Conservation (phyloP, 169 alveolate species). For the Neospora caninum region DNA sequence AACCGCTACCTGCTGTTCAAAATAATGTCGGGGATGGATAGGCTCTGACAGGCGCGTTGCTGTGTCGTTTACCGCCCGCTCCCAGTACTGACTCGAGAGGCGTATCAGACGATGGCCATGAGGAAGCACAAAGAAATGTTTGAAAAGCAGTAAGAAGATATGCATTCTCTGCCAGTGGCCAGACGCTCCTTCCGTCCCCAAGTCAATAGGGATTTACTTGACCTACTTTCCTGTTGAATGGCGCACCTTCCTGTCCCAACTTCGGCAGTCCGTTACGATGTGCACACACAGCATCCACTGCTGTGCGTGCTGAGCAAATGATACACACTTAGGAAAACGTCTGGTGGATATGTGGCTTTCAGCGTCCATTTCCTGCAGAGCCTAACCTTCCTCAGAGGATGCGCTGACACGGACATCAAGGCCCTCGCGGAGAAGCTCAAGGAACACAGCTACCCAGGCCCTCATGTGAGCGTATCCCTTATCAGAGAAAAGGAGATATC, state of each 20-base stretch:
- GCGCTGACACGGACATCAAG: conserved; percentile 42
- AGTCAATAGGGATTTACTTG: not conserved
- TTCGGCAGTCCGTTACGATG: too few relatives aligned
- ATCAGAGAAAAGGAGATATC: not conserved
- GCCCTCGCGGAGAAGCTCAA: conserved; percentile 45
- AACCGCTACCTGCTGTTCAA: too few relatives aligned
- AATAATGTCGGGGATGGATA: too few relatives aligned
- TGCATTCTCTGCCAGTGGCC: not conserved
- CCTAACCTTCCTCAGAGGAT: conserved; percentile 45
- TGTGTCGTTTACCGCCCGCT: too few relatives aligned
- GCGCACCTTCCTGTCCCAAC: too few relatives aligned
- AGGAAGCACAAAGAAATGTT: conserved; percentile 40
- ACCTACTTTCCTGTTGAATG: not conserved
- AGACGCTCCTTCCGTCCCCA: too few relatives aligned
- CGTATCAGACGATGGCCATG: conserved; percentile 42
- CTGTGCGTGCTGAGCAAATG: too few relatives aligned
- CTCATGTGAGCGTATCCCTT: not conserved
- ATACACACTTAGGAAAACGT: not conserved
- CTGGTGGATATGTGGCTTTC: not conserved
- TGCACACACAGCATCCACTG: too few relatives aligned
- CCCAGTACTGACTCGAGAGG: conserved; percentile 35
- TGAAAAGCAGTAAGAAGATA: not conserved
- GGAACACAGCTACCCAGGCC: conserved; percentile 32
- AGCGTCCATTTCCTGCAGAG: conserved; percentile 48
- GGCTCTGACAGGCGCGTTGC: too few relatives aligned